These are phyloP conservation scores for Metschnikowia orientalis DNA, from an alignment of 805 yeast genomes.

Conservation along the genomic window DNA sequence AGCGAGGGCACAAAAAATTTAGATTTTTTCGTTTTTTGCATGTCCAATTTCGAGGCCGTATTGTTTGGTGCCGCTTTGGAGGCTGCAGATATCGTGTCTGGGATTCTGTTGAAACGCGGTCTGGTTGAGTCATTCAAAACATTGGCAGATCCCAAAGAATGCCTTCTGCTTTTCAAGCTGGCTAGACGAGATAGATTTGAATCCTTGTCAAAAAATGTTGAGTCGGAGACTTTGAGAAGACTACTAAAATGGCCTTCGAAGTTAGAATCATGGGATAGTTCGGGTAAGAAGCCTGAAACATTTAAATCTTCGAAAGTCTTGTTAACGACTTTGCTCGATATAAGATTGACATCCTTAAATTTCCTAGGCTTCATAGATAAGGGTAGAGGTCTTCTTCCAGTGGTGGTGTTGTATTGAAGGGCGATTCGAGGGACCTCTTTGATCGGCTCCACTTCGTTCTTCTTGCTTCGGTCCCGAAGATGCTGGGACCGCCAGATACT, in stretches of 20 bases:
- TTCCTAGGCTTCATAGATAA: slow-evolving; percentile 25
- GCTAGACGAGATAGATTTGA: slow-evolving; percentile 3
- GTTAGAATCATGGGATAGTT: slow-evolving; percentile 45
- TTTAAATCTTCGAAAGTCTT: slow-evolving; percentile 41
- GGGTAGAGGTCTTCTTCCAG: slow-evolving; percentile 22
- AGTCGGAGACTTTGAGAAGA: slow-evolving; percentile 19
- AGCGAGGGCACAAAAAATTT: slow-evolving; percentile 40
- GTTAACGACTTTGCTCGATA: slow-evolving; percentile 40
- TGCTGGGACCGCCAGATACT: slow-evolving; percentile 44
- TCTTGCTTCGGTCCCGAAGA: slow-evolving; percentile 7
- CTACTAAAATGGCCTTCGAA: slow-evolving; percentile 42
- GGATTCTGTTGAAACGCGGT: too few species aligned
- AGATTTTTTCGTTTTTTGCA: slow-evolving; percentile 16
- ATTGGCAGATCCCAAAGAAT: slow-evolving; percentile 3
- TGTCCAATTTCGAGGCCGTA: not conserved
- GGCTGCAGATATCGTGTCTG: too few species aligned
- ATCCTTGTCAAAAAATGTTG: slow-evolving; percentile 3
- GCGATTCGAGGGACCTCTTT: slow-evolving; percentile 4
- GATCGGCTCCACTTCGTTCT: not conserved
- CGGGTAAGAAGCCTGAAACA: slow-evolving; percentile 42
- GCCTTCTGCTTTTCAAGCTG: slow-evolving; percentile 4
- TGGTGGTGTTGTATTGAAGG: slow-evolving; percentile 13
- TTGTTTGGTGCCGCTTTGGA: too few species aligned
- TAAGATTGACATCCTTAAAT: slow-evolving; percentile 40
- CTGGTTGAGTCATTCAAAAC: slow-evolving; percentile 1